Base-by-base conservation (phyloP, 2,329 filamentous ascomycete genomes). In the Huntiella abstrusa region DNA sequence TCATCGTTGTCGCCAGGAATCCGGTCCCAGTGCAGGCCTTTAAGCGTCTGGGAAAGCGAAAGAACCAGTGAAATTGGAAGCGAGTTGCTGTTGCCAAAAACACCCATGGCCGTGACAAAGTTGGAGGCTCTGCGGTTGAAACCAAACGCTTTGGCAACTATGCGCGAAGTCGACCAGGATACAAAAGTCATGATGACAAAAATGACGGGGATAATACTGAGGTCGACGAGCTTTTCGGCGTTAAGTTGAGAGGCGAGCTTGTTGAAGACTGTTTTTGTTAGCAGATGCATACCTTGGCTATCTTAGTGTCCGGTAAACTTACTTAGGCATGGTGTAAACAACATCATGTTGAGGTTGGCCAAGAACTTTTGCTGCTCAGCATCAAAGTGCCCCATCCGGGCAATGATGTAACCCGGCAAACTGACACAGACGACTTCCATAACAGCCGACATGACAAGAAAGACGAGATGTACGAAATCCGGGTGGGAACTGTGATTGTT, bases 11-110 rank as follows among this genome's bases (percentile, higher is more conserved):
- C 91, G 46, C 84, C 82, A 0, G 84, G 83, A 43, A 96, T 75
- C 53, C 76, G 80, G 62, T 88, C 80, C 91, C 91, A 98, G 60
- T 96, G 88, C 32, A 98, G 69, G 4, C 91, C 91, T 55, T 80
- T 77, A 48, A 98, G 70, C 0, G 91, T 98, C 59, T 94, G 83
- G 11, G 88, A 92, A 8, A 98, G 71, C 6, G 88, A 95, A 48
- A 96, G 73, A 51, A 98, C 86, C 47, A 98, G 76, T 0, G 91
- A 98, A 51, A 98, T 96, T 0, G 91, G 91, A 15, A 98, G 72
- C 13, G 91, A 96, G 63, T 98, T 98, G 33, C 88, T 96, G 61
- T 98, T 98, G 55, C 88, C 91, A 60, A 98, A 98, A 42, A 96
- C 73, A 34, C 83, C 87, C 91, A 98, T 98, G 45, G 91, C 91